Evolutionary conservation across 2,329 filamentous ascomycete species (phyloP).

Genomic region (Ceratocystis destructans): DNA sequence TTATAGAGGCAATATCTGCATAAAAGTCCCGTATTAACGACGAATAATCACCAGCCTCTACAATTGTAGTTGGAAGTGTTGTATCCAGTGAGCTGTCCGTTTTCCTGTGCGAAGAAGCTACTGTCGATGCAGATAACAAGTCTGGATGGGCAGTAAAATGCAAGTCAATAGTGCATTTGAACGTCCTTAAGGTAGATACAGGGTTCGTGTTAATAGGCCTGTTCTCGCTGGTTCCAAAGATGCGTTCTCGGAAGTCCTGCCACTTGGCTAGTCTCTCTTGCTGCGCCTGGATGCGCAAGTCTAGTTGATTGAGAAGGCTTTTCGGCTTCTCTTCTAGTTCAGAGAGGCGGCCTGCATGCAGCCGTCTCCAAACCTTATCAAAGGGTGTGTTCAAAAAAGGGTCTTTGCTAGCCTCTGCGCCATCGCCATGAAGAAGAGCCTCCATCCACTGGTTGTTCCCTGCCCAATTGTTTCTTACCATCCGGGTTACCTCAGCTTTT

Average conservation of each 20-base stretch:
- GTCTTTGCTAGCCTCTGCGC: constrained; percentile 37
- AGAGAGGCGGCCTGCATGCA: constrained; percentile 44
- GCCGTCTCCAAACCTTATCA: constrained; percentile 54
- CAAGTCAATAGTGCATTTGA: constrained; percentile 36
- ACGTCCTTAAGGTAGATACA: constrained; percentile 21
- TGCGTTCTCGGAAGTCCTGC: constrained; percentile 48
- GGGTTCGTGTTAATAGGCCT: constrained; percentile 22
- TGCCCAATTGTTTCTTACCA: constrained; percentile 61
- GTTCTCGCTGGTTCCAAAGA: constrained; percentile 28
- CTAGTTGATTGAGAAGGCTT: constrained; percentile 57
- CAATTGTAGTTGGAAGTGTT: background rate
- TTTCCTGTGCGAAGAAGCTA: constrained; percentile 1
- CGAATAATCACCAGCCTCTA: constrained; percentile 9
- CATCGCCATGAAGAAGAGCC: constrained; percentile 53
- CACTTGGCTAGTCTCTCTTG: constrained; percentile 56
- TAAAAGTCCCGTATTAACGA: constrained; percentile 12
- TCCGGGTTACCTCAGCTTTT: constrained; percentile 41
- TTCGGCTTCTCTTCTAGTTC: constrained; percentile 38
- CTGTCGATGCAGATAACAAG: constrained; percentile 12
- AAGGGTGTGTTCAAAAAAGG: constrained; percentile 54
- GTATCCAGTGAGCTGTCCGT: background rate
- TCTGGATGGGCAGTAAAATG: constrained; percentile 40
- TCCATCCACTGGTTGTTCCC: constrained; percentile 64
- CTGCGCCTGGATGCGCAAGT: constrained; percentile 53
- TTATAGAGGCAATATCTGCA: background rate